phyloP scores from a whole-genome alignment of 257 asterid genomes.

The Eustoma russellianum region DNA sequence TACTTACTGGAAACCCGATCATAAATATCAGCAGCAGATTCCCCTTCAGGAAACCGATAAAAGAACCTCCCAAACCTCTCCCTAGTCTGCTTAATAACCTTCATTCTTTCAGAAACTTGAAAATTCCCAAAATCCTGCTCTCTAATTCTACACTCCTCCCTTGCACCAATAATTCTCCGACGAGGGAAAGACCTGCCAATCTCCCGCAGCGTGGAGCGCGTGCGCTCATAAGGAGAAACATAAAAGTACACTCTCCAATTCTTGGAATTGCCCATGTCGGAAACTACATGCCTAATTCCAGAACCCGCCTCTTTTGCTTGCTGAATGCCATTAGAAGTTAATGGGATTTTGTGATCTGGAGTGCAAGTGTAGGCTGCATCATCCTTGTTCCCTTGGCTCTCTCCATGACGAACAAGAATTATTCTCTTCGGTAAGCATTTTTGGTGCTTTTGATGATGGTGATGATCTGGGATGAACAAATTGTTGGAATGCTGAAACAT shows the following conservation, averaged over 20 bases:
- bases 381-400: conserved; percentile 76
- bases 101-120: conserved; percentile 83
- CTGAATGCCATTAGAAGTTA: conserved; percentile 48
- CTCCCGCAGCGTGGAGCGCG: conserved; percentile 75
- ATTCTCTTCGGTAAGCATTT: conserved; percentile 61
- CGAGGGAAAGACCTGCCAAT: conserved; percentile 66
- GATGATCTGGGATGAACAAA: neutral
- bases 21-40: conserved; percentile 86
- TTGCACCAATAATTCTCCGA: conserved; percentile 52
- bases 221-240: conserved; percentile 75
- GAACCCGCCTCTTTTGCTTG: conserved; percentile 62
- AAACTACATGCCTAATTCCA: conserved; percentile 40
- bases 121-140: conserved; percentile 98
- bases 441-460: conserved; percentile 9
- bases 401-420: conserved; percentile 83
- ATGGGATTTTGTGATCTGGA: conserved; percentile 73
- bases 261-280: conserved; percentile 33
- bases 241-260: conserved; percentile 75
- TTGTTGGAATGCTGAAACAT: no score
- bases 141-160: conserved; percentile 87
- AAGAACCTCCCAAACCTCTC: conserved; percentile 84
- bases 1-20: conserved; percentile 82
- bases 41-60: conserved; percentile 90
- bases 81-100: conserved; percentile 66
- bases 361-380: conserved; percentile 53